Conservation (phyloP, 2,329 filamentous ascomycete species). For the Tolypocladium pustulatum region DNA sequence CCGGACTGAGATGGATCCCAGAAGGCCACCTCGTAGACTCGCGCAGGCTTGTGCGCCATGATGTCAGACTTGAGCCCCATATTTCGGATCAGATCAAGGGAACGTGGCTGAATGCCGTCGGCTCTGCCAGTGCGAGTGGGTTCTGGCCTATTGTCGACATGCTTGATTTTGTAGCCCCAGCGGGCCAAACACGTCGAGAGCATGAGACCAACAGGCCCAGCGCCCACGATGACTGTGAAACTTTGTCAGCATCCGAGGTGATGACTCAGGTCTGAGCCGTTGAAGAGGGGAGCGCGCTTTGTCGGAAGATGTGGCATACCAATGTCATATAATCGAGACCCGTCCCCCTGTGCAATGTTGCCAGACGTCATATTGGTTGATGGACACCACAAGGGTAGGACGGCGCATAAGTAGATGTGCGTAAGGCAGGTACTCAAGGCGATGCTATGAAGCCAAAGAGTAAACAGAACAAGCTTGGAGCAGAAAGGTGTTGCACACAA, state of each 20-base stretch:
- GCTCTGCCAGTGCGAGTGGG: constrained; percentile 79
- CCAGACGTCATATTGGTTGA: background rate
- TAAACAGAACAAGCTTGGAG: background rate
- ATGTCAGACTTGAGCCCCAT: constrained; percentile 82
- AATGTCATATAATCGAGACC: constrained; percentile 28
- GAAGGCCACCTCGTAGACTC: constrained; percentile 69
- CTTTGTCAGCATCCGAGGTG: constrained; percentile 9
- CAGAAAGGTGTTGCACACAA: background rate
- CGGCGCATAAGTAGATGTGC: background rate
- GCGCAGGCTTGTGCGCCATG: constrained; percentile 79
- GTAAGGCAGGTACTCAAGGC: background rate
- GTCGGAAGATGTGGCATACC: constrained; percentile 18
- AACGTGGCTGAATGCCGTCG: constrained; percentile 85
- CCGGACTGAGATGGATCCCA: constrained; percentile 53
- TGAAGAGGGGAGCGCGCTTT: background rate
- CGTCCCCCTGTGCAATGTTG: background rate
- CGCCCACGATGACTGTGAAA: constrained; percentile 68
- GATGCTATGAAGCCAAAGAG: background rate
- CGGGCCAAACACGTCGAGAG: constrained; percentile 78
- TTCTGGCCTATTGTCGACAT: constrained; percentile 82
- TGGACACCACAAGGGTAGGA: background rate
- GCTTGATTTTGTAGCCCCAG: constrained; percentile 93
- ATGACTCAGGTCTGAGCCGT: background rate
- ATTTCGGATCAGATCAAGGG: constrained; percentile 75
- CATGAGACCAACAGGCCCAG: constrained; percentile 79